These are phyloP conservation scores for Paecilomyces fulvus DNA, from an alignment of 2,329 filamentous ascomycete genomes.

Conservation along the genomic window DNA sequence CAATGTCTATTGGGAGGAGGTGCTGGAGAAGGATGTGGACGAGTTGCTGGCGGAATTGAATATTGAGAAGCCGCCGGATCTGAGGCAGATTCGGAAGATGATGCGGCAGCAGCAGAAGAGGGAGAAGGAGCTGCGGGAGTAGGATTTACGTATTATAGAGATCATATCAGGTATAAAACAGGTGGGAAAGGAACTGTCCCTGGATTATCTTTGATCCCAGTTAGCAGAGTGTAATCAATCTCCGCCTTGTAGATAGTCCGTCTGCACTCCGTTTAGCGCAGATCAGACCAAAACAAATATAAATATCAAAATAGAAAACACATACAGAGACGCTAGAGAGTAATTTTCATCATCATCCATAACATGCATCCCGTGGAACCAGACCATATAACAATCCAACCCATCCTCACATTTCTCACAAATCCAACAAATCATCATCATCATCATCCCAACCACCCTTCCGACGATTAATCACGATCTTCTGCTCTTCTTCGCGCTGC, in stretches of 20 bases:
- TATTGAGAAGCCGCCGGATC: conserved; percentile 81
- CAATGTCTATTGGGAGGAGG: conserved; percentile 97
- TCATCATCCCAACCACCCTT: conserved; percentile 81
- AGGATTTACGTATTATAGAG: neutral
- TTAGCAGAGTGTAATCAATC: neutral
- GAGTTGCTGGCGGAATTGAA: conserved; percentile 66
- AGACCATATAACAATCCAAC: neutral
- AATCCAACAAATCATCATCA: conserved; percentile 40
- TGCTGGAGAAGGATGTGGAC: conserved; percentile 73
- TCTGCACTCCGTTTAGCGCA: too few relatives aligned
- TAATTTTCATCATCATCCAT: neutral
- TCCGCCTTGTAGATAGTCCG: neutral
- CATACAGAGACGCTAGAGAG: neutral
- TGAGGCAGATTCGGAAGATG: conserved; percentile 65
- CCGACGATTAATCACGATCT: conserved; percentile 76
- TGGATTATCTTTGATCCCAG: neutral
- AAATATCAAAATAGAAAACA: neutral
- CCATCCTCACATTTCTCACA: conserved; percentile 19
- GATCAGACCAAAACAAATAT: neutral
- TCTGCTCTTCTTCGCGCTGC: conserved; percentile 57
- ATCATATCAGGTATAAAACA: neutral
- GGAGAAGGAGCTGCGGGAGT: conserved; percentile 43
- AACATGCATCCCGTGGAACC: neutral
- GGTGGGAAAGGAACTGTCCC: neutral
- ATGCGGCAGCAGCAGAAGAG: conserved; percentile 61